Evolutionary conservation across 2,329 filamentous ascomycete species (phyloP).

Genomic region (Talaromyces sp.): DNA sequence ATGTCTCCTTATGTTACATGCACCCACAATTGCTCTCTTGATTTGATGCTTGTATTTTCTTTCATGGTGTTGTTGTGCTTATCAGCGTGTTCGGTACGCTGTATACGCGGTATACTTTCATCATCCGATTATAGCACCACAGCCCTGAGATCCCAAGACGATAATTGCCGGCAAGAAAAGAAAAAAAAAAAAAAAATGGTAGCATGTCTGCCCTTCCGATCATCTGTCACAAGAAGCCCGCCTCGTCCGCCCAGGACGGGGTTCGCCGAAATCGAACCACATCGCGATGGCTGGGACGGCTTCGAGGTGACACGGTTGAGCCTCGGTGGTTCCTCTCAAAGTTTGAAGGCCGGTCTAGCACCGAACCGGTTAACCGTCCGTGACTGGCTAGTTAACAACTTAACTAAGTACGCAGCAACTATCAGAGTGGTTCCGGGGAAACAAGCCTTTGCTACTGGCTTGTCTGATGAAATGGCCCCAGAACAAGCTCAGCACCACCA

Average conservation of each 20-base stretch:
- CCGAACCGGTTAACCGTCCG: not conserved
- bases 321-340: not conserved
- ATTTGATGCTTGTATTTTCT: not conserved
- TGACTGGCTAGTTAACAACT: not conserved
- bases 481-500: not conserved
- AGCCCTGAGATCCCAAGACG: too few species aligned
- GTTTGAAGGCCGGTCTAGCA: not conserved
- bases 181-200: too few species aligned
- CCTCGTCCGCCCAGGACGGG: not conserved
- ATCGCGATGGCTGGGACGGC: not conserved
- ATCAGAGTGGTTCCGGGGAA: not conserved
- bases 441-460: constrained; percentile 6
- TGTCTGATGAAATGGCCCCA: not conserved
- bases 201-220: too few species aligned
- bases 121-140: too few species aligned
- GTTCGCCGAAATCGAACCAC: not conserved
- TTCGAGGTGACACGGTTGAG: not conserved
- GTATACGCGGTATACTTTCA: too few species aligned
- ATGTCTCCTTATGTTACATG: constrained; percentile 4
- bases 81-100: not conserved
- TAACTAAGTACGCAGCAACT: too few species aligned
- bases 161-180: too few species aligned
- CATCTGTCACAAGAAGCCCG: not conserved
- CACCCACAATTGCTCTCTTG: not conserved
- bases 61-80: not conserved